Conservation (phyloP, 73 alveolate species). For the Diophrys appendiculata region DNA sequence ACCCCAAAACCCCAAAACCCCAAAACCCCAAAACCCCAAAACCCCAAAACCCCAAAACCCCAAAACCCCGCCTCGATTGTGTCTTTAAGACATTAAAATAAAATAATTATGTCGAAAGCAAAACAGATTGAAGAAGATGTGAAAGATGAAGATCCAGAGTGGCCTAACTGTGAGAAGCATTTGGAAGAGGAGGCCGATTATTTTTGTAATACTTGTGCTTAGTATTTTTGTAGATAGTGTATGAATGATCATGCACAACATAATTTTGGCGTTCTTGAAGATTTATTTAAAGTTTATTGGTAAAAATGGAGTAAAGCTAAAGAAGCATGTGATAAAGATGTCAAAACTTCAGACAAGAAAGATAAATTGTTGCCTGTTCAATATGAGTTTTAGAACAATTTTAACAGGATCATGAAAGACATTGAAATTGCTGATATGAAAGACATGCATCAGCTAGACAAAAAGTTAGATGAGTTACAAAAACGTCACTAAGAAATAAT, state of each 20-base stretch:
- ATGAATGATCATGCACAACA: background rate
- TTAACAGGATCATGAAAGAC: background rate
- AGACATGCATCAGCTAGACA: too few species aligned
- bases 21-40: too few species aligned
- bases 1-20: too few species aligned
- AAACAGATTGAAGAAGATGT: too few species aligned
- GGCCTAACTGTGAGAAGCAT: background rate
- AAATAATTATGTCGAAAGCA: too few species aligned
- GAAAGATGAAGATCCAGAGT: background rate
- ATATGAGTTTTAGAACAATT: background rate
- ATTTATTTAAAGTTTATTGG: background rate
- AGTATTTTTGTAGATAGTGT: background rate
- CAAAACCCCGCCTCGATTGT: too few species aligned
- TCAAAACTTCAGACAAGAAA: background rate
- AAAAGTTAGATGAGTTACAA: too few species aligned
- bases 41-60: too few species aligned
- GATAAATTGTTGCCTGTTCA: background rate
- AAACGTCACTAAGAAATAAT: too few species aligned
- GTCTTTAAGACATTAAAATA: too few species aligned
- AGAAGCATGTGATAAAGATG: background rate
- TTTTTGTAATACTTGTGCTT: background rate
- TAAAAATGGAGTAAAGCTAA: background rate
- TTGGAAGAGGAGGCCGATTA: background rate
- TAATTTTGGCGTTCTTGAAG: background rate
- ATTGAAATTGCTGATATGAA: background rate